Conservation (phyloP, 176 grass and related monocot genomes). For the Carex scoparia region DNA sequence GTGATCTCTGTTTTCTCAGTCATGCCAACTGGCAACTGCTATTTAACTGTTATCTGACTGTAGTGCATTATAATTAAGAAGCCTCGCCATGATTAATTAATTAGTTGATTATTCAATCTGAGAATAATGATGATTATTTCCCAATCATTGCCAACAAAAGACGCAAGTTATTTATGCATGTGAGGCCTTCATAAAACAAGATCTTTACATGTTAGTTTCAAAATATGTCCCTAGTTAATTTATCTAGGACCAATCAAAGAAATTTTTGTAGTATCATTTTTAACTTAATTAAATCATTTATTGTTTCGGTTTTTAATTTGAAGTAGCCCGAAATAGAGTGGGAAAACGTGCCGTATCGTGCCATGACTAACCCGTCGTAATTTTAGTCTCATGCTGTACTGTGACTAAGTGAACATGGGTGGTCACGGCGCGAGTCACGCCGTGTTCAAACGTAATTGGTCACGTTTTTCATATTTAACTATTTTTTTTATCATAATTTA, state of each 20-base stretch:
- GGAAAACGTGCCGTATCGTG: no score
- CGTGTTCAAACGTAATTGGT: no score
- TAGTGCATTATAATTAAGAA: neutral
- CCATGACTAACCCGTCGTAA: no score
- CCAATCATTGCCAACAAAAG: neutral
- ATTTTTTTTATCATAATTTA: no score
- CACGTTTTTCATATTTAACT: no score
- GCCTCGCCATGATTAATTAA: neutral
- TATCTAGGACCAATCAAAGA: neutral
- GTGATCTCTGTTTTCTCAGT: no score
- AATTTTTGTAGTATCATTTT: neutral
- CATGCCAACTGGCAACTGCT: neutral
- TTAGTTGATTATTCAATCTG: neutral
- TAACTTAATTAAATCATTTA: neutral
- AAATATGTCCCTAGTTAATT: neutral
- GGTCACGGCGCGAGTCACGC: no score
- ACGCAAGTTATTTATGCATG: neutral
- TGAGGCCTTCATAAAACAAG: neutral
- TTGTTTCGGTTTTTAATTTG: neutral
- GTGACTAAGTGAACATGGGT: no score
- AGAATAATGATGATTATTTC: neutral
- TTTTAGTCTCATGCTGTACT: no score
- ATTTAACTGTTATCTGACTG: constrained; percentile 13
- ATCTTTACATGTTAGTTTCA: neutral
- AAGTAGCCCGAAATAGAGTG: neutral